Conservation (phyloP, 2,329 filamentous ascomycete genomes). For the Cladosporium austrohemisphaericum region DNA sequence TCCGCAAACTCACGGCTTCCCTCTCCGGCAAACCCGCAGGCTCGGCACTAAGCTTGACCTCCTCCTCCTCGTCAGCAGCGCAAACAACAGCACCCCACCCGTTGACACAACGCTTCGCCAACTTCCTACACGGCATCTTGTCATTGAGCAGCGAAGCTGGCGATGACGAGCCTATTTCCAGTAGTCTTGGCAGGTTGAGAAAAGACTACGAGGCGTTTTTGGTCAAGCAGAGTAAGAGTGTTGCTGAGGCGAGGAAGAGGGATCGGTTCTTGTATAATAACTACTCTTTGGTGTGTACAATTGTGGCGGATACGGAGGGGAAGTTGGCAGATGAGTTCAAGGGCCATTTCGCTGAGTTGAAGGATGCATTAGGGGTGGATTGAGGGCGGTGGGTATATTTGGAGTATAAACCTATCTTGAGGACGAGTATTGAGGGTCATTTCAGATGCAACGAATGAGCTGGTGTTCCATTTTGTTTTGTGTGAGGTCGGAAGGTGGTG, state of each 20-base stretch:
- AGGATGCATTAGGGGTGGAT: conserved; percentile 27
- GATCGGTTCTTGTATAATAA: conserved; percentile 93
- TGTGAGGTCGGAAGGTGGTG: too few species aligned
- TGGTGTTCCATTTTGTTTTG: too few species aligned
- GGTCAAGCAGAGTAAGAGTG: conserved; percentile 68
- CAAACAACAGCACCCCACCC: conserved; percentile 82
- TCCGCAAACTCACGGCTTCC: conserved; percentile 57
- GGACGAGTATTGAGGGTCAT: too few species aligned
- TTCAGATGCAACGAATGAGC: too few species aligned
- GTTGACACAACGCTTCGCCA: conserved; percentile 90
- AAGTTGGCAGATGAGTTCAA: conserved; percentile 72
- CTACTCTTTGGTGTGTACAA: conserved; percentile 89
- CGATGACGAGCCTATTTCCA: conserved; percentile 87
- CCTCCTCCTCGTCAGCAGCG: conserved; percentile 53
- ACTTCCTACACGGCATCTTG: conserved; percentile 82
- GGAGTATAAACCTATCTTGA: too few species aligned
- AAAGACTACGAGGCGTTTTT: conserved; percentile 82
- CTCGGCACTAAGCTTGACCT: conserved; percentile 53
- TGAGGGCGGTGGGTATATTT: too few species aligned
- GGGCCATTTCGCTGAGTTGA: conserved; percentile 65
- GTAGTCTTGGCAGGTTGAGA: conserved; percentile 72
- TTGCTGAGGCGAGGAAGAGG: conserved; percentile 73
- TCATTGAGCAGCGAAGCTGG: conserved; percentile 82
- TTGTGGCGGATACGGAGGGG: conserved; percentile 69
- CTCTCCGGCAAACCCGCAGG: conserved; percentile 48